These are phyloP conservation scores for Lentinula lateritia DNA, from an alignment of 768 basidiomycete species.

Conservation along the genomic window DNA sequence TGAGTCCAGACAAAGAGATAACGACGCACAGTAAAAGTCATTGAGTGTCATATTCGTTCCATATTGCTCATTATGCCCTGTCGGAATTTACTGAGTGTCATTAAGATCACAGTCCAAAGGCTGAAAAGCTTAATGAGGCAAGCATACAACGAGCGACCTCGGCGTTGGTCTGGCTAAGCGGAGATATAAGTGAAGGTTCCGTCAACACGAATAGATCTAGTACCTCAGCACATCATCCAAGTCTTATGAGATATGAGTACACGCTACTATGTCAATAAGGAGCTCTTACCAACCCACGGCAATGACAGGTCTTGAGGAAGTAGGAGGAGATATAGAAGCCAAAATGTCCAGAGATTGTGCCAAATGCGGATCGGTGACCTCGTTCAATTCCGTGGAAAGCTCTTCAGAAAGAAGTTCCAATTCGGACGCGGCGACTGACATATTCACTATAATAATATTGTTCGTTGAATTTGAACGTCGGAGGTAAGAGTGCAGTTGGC, in stretches of 20 bases:
- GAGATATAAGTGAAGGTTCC: background rate
- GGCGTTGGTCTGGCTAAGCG: conserved; percentile 46
- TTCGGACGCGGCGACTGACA: conserved; percentile 9
- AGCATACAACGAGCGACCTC: conserved; percentile 51
- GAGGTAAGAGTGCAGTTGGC: too few relatives aligned
- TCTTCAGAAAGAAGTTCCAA: background rate
- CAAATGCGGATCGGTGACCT: conserved; percentile 9
- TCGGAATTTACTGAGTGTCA: background rate
- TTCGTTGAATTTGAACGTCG: too few relatives aligned
- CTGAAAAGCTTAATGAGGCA: conserved; percentile 14
- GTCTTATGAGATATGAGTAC: conserved; percentile 30
- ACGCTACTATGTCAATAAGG: background rate
- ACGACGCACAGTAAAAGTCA: conserved; percentile 55
- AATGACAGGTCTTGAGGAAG: conserved; percentile 35
- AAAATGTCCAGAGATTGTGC: conserved; percentile 23
- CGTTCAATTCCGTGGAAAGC: conserved; percentile 23
- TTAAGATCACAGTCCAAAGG: background rate
- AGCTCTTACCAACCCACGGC: conserved; percentile 20
- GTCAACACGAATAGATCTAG: background rate
- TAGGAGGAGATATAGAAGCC: conserved; percentile 15
- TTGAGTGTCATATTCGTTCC: conserved; percentile 50
- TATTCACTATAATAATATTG: background rate
- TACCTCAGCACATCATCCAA: conserved; percentile 56
- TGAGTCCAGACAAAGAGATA: background rate
- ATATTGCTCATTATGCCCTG: conserved; percentile 65